Percentiles rank a stretch among this genome's conserved stretches.
phyloP scores from a whole-genome alignment of 345 rosid genomes.

The Microthlaspi erraticum region DNA sequence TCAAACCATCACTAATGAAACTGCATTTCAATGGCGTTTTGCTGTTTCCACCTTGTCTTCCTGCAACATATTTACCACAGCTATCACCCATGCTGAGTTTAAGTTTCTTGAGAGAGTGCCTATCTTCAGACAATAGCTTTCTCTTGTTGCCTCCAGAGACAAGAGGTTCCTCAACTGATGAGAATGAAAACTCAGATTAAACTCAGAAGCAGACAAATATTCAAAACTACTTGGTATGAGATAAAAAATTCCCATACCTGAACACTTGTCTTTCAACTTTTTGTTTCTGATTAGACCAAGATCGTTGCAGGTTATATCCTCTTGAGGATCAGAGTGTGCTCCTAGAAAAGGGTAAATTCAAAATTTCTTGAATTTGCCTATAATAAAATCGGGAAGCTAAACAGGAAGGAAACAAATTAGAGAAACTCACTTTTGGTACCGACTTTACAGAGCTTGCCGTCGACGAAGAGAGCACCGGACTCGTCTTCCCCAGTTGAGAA shows the following conservation, averaged over 20 bases:
- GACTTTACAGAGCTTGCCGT: constrained; percentile 67
- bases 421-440: constrained; percentile 63
- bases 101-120: constrained; percentile 54
- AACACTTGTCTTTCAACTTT: constrained; percentile 50
- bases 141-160: constrained; percentile 51
- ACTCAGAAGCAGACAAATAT: not conserved
- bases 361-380: too few relatives aligned
- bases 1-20: constrained; percentile 40
- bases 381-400: too few relatives aligned
- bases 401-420: not conserved
- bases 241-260: constrained; percentile 44
- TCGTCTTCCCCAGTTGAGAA: constrained; percentile 68
- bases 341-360: too few relatives aligned
- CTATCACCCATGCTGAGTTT: constrained; percentile 42
- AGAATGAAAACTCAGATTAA: not conserved
- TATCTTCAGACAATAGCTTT: constrained; percentile 52
- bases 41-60: not conserved
- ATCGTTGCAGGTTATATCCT: constrained; percentile 25
- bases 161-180: constrained; percentile 18
- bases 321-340: constrained; percentile 33
- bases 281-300: constrained; percentile 44
- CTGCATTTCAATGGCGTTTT: constrained; percentile 47
- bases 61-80: constrained; percentile 28
- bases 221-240: constrained; percentile 2
- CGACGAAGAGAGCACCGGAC: constrained; percentile 59